Base-by-base conservation (phyloP, 306 rosid species). In the Dalbergia cultrata region DNA sequence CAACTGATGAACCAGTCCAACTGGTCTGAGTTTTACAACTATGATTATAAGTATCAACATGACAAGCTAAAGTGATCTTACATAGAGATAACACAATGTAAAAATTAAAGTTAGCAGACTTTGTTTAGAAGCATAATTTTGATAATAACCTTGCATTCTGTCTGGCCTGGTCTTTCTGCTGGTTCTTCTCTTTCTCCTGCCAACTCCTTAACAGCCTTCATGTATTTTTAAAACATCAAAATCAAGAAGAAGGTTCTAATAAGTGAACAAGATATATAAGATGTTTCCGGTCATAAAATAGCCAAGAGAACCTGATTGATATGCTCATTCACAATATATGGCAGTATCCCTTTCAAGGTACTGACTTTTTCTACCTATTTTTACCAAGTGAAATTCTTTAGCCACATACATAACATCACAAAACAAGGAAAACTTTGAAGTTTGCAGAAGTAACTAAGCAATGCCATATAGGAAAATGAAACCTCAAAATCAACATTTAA, bases 71-170 rank as follows among this genome's bases (percentile, higher is more conserved):
- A 31, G 47, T 45, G 45, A 70, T 33, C 26, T 53, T n/a, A 37
- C 21, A n/a, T 5, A 53, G 50, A 69, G 67, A 67, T 74, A 50
- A 67, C 13, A 72, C 3, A 50, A 37, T 8, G 54, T 50, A 52
- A 35, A 69, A 58, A 60, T 54, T 35, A 16, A 26, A 82, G 47
- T 75, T 74, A 75, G 72, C 37, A 59, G 21, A 78, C 76, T 49
- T 18, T 69, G 49, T 7, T 60, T 74, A 78, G 77, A 74, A 83
- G 57, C 56, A 77, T 77, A 63, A 76, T 49, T 72, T 77, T 34
- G 74, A 74, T 43, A 69, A 75, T 67, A 76, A 96, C 99, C 99
- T 96, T 96, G 99, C 99, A 96, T 81, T 93, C 97, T 44, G 88
- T 80, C 82, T 70, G 89, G 70, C 90, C 83, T 0, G 91, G 60